Evolutionary conservation across 805 yeast genomes (phyloP).

Genomic region (Blastobotrys attinorum): DNA sequence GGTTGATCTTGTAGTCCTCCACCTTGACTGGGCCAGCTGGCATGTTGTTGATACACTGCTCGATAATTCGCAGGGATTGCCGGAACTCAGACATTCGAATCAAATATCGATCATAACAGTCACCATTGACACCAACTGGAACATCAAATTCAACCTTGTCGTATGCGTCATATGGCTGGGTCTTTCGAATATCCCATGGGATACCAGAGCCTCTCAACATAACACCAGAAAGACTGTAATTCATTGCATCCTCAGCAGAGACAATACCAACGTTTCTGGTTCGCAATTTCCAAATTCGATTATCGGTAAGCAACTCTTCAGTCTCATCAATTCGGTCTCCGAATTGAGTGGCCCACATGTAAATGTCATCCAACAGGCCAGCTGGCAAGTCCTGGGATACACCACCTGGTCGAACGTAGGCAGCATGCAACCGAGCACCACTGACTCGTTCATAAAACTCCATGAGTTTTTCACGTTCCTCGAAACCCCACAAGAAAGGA

Average conservation of each 20-base stretch:
- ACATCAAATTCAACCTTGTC: conserved; percentile 79
- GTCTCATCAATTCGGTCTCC: conserved; percentile 89
- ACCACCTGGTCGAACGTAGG: conserved; percentile 88
- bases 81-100: conserved; percentile 88
- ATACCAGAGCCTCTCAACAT: conserved; percentile 90
- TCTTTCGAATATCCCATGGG: conserved; percentile 77
- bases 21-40: conserved; percentile 89
- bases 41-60: conserved; percentile 85
- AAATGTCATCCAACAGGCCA: conserved; percentile 81
- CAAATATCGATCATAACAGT: conserved; percentile 84
- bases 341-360: conserved; percentile 94
- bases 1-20: conserved; percentile 78
- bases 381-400: conserved; percentile 82
- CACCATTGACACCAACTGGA: conserved; percentile 82
- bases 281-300: conserved; percentile 88
- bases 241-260: conserved; percentile 80
- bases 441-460: conserved; percentile 86
- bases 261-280: conserved; percentile 73
- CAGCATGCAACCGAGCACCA: conserved; percentile 85
- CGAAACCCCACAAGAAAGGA: conserved; percentile 91
- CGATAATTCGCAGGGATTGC: conserved; percentile 81
- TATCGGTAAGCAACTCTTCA: conserved; percentile 82
- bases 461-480: conserved; percentile 88
- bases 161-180: conserved; percentile 87
- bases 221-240: conserved; percentile 74